phyloP scores from a whole-genome alignment of 176 grass and related monocot species.

The Avena eriantha region DNA sequence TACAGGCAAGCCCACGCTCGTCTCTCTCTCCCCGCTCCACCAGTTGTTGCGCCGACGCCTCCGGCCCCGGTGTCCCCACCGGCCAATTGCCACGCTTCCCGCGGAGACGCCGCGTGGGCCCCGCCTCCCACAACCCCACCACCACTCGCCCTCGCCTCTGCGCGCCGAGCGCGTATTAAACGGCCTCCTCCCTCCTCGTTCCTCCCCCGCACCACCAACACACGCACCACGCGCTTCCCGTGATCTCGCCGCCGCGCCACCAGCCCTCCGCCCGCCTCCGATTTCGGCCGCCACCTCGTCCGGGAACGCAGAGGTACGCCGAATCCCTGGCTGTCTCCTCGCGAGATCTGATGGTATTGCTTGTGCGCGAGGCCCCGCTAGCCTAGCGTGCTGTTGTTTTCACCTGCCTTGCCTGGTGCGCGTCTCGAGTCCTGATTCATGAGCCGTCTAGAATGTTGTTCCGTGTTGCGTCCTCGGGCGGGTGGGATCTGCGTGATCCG shows the following conservation, averaged over 20 bases:
- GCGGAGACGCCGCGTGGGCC: slow-evolving; percentile 36
- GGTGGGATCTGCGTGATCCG: slow-evolving; percentile 10
- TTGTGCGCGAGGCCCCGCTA: background rate
- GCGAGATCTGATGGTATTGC: background rate
- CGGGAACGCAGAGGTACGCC: background rate
- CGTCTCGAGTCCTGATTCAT: background rate
- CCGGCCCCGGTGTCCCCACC: slow-evolving; percentile 37
- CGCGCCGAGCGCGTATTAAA: slow-evolving; percentile 55
- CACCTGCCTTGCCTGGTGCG: background rate
- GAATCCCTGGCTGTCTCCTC: background rate
- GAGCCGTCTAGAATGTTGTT: background rate
- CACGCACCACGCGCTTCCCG: slow-evolving; percentile 13
- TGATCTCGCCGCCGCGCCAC: background rate
- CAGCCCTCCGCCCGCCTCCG: background rate
- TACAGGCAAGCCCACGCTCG: background rate
- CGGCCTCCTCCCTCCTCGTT: slow-evolving; percentile 26
- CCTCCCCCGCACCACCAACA: background rate
- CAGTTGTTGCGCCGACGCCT: slow-evolving; percentile 35
- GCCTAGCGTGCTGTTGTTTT: background rate
- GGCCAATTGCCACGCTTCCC: slow-evolving; percentile 51
- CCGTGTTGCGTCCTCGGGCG: background rate
- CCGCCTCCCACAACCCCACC: background rate
- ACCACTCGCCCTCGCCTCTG: background rate
- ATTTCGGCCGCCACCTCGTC: background rate
- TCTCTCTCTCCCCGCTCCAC: slow-evolving; percentile 2